Percentiles rank a stretch among this genome's conserved stretches.
phyloP scores from a whole-genome alignment of 345 rosid genomes.

The Melaleuca alternifolia region DNA sequence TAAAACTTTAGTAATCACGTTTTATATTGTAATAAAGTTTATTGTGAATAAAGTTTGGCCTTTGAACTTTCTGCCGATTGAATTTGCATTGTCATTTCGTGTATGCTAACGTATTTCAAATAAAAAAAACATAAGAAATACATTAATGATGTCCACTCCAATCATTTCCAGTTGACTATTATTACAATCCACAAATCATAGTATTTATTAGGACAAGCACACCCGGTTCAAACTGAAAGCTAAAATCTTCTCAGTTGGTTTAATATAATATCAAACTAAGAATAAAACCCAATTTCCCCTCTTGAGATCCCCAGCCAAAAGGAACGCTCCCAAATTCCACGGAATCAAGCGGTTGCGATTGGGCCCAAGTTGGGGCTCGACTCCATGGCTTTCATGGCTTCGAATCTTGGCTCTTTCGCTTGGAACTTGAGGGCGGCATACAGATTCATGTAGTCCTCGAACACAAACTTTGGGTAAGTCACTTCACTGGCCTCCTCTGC shows the following conservation, averaged over 20 bases:
- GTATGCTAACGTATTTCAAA: no score
- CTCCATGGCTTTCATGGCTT: constrained; percentile 66
- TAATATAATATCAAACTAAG: not conserved
- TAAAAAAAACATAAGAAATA: no score
- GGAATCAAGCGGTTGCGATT: constrained; percentile 14
- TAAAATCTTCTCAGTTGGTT: not conserved
- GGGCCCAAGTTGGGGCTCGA: constrained; percentile 14
- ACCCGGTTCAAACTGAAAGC: not conserved
- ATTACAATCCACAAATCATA: no score
- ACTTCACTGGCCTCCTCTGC: constrained; percentile 15
- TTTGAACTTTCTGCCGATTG: no score
- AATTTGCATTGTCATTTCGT: no score
- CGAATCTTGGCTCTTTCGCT: constrained; percentile 91
- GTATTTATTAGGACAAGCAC: not conserved
- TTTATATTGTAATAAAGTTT: no score
- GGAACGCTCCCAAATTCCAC: not conserved
- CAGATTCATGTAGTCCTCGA: constrained; percentile 85
- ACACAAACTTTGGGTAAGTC: constrained; percentile 69
- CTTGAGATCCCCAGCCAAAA: not conserved
- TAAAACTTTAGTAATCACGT: no score
- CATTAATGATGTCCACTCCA: no score
- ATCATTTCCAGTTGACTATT: no score
- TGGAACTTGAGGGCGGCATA: constrained; percentile 69
- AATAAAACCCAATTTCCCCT: not conserved
- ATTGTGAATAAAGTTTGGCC: no score